phyloP scores from a whole-genome alignment of 1,284 basidiomycete genomes.

The Neolentinus lepideus region DNA sequence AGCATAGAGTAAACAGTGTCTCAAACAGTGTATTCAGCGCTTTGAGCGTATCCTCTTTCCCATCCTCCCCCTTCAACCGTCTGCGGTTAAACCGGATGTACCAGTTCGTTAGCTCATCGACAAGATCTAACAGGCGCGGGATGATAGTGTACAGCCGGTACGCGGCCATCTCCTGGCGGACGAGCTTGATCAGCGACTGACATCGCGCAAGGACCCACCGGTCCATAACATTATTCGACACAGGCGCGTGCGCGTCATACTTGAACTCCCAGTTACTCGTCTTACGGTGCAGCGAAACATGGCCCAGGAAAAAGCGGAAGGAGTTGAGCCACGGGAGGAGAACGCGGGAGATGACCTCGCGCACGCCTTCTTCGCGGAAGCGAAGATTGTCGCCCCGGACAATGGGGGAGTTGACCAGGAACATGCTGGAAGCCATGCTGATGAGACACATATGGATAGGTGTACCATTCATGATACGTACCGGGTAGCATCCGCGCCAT shows the following conservation, averaged over 20 bases:
- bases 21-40: conserved; percentile 98
- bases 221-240: conserved; percentile 95
- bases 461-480: conserved; percentile 20
- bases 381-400: conserved; percentile 97
- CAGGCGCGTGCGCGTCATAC: conserved; percentile 83
- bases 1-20: conserved; percentile 88
- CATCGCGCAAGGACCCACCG: conserved; percentile 97
- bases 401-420: conserved; percentile 98
- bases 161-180: conserved; percentile 92
- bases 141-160: conserved; percentile 99
- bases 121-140: conserved; percentile 85
- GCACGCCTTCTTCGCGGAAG: conserved; percentile 97
- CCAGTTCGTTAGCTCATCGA: conserved; percentile 99
- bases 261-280: conserved; percentile 74
- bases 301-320: conserved; percentile 99
- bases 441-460: neutral
- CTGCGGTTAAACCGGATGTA: conserved; percentile 99
- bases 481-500: conserved; percentile 95
- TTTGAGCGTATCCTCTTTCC: conserved; percentile 80
- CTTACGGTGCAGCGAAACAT: conserved; percentile 86
- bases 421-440: conserved; percentile 56
- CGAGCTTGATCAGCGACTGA: conserved; percentile 91
- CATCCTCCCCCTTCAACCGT: conserved; percentile 93
- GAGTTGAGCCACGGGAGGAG: conserved; percentile 99
- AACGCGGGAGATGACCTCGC: conserved; percentile 92